Base-by-base conservation (phyloP, 345 rosid species). In the Boechera retrofracta region DNA sequence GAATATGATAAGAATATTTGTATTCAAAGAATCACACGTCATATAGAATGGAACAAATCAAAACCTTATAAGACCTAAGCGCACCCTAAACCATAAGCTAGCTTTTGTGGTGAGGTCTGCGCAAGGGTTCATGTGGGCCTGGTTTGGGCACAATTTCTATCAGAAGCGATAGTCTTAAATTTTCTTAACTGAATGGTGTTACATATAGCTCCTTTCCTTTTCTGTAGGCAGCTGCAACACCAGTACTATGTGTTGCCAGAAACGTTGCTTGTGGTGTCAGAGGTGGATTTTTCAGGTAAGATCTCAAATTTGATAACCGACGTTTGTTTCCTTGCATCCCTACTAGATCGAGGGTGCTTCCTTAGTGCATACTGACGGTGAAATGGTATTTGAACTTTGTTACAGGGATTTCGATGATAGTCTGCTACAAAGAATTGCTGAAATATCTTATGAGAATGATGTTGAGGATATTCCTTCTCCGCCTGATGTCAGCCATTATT, bases 251-350 rank as follows among this genome's bases (percentile, higher is more conserved):
- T 36, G 92, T 87, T 62, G 99, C 97, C 45, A 91, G 97, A 85
- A 91, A 93, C 83, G 92, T 91, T 83, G 99, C 98, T 69, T 96
- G 98, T 83, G 89, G 84, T 82, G 98, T 96, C 62, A 87, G 99
- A 79, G 98, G 93, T 63, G 95, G 97, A 76, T 93, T 96, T 84
- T 96, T 93, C 83, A 96, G 89, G 99, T 96, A 85, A 87, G 86
- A 53, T 59, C 21, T 26, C 57, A 26, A 59, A 29, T 67, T 8
- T 73, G 38, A 54, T 77, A 21, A 51, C 26, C 18, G 32, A 38
- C 5, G 8, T 70, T 47, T 73, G 71, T 61, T 69, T 63, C 45
- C 35, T 68, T 69, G 58, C 45, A 49, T 45, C 77, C 48, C 11
- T 33, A 36, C 48, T 38, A 67, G 29, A 68, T 75, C 48, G 72